These are phyloP conservation scores for Kitagawia praeruptora DNA, from an alignment of 129 eudicot genomes.

Conservation along the genomic window DNA sequence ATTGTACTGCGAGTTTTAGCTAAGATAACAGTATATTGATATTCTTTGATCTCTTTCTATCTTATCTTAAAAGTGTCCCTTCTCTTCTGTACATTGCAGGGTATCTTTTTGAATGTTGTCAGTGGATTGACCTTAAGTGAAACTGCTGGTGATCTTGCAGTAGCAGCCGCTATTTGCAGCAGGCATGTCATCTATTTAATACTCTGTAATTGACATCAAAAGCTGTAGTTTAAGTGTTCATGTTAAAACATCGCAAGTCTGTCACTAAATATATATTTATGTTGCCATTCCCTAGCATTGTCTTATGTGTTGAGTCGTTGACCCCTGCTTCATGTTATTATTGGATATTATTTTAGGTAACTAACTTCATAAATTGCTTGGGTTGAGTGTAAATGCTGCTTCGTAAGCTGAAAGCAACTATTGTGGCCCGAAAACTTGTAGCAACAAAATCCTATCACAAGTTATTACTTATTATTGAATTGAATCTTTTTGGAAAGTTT, in stretches of 20 bases:
- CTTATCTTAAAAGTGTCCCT: background rate
- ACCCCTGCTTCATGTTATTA: background rate
- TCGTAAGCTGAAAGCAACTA: background rate
- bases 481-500: background rate
- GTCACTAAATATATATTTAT: background rate
- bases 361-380: background rate
- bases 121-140: constrained; percentile 61
- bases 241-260: background rate
- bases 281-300: background rate
- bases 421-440: background rate
- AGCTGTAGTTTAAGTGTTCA: background rate
- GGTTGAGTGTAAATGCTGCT: background rate
- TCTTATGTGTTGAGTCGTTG: background rate
- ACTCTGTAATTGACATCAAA: background rate
- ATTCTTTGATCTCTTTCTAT: background rate
- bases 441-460: background rate
- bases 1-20: background rate
- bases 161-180: constrained; percentile 98
- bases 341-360: background rate
- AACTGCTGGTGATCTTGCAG: constrained; percentile 91
- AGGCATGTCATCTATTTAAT: constrained; percentile 19
- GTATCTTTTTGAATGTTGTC: constrained; percentile 66
- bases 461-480: background rate
- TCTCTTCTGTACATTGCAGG: constrained; percentile 29
- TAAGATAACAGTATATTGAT: background rate